These are phyloP conservation scores for Kregervanrija delftensis DNA, from an alignment of 805 yeast genomes.

Conservation along the genomic window DNA sequence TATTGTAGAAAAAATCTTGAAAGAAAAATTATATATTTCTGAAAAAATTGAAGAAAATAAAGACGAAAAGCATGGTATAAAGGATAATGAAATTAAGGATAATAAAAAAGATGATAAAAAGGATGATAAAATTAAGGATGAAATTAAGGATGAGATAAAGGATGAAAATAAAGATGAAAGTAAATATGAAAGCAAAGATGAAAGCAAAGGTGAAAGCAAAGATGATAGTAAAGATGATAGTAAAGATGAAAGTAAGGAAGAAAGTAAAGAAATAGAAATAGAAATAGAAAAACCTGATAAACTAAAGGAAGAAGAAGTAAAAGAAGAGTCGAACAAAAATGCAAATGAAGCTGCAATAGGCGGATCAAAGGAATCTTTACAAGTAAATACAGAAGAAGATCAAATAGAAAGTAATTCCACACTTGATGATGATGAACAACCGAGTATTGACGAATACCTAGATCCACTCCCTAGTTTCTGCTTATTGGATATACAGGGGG, in stretches of 20 bases:
- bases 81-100: neutral
- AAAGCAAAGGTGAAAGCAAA: constrained; percentile 18
- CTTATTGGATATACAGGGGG: constrained; percentile 75
- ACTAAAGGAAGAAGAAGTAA: constrained; percentile 4
- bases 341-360: constrained; percentile 1
- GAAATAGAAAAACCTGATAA: constrained; percentile 4
- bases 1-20: constrained; percentile 27
- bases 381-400: constrained; percentile 13
- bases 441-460: constrained; percentile 21
- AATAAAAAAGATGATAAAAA: neutral
- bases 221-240: constrained; percentile 15
- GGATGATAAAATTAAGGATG: neutral
- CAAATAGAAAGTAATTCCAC: constrained; percentile 1
- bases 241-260: constrained; percentile 15
- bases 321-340: neutral
- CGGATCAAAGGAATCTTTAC: constrained; percentile 1
- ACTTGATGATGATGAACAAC: too few relatives aligned
- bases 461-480: constrained; percentile 79
- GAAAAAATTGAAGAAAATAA: constrained; percentile 7
- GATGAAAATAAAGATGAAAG: neutral
- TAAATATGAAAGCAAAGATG: constrained; percentile 7
- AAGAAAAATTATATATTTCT: constrained; percentile 13
- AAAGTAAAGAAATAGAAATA: constrained; percentile 14
- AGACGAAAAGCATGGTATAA: neutral
- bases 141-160: neutral